Evolutionary conservation across 768 basidiomycete genomes (phyloP).

Genomic region (Mycena vitilis): DNA sequence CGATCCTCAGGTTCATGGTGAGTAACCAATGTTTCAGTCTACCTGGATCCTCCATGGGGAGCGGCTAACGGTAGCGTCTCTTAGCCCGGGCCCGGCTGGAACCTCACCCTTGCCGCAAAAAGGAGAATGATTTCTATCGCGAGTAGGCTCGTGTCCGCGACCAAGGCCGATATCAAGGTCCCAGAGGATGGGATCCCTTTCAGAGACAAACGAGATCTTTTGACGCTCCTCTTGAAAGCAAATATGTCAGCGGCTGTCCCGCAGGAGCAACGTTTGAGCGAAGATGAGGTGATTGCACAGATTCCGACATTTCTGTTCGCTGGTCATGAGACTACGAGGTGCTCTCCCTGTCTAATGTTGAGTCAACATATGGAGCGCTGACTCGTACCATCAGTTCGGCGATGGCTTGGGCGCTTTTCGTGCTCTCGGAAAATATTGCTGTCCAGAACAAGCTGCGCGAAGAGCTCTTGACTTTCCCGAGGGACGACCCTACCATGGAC

Average conservation of each 20-base stretch:
- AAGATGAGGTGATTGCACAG: constrained; percentile 56
- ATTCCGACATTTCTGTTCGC: too few relatives aligned
- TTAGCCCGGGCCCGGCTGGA: constrained; percentile 7
- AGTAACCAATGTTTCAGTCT: not conserved
- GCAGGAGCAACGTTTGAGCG: constrained; percentile 55
- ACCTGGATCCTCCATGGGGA: constrained; percentile 41
- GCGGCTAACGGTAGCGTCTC: not conserved
- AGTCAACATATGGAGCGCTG: too few relatives aligned
- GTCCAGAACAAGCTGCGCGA: constrained; percentile 56
- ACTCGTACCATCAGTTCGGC: not conserved
- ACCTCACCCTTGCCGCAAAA: constrained; percentile 35
- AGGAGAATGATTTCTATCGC: constrained; percentile 52
- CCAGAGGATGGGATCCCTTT: constrained; percentile 31
- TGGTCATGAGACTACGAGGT: too few relatives aligned
- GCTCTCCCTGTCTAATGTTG: too few relatives aligned
- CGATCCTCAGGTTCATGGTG: constrained; percentile 44
- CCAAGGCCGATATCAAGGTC: constrained; percentile 48
- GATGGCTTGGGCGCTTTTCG: constrained; percentile 55
- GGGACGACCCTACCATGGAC: constrained; percentile 55
- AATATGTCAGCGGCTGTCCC: constrained; percentile 62
- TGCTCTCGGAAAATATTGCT: constrained; percentile 50
- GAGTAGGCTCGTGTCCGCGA: constrained; percentile 48
- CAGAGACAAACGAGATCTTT: constrained; percentile 54
- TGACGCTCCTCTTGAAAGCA: constrained; percentile 60
- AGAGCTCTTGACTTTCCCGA: constrained; percentile 51